A percentile compares a stretch with the other conserved stretches of the same genome.
Conservation (phyloP, 1,284 basidiomycete genomes). For the Leccinum subspadiceum region DNA sequence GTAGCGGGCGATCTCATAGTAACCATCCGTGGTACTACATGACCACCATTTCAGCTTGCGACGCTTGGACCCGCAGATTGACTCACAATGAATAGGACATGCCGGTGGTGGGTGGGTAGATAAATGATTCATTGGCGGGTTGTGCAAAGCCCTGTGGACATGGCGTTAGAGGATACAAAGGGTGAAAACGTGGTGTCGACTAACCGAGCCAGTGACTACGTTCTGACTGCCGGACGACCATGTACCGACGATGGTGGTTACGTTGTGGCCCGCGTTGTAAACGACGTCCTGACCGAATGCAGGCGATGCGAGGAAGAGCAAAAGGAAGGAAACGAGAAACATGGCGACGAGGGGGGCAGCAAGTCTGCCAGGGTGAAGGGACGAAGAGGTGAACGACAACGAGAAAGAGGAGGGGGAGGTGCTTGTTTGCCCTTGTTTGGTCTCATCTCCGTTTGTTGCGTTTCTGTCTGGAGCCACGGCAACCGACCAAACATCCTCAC, state of each 20-base stretch:
- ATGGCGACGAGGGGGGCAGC: slow-evolving; percentile 8
- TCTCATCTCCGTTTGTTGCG: not conserved
- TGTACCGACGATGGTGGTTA: slow-evolving; percentile 70
- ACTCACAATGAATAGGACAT: slow-evolving; percentile 87
- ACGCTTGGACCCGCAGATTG: not conserved
- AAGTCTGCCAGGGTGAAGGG: not conserved
- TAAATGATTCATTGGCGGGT: slow-evolving; percentile 78
- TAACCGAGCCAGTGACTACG: slow-evolving; percentile 76
- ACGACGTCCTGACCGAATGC: slow-evolving; percentile 38
- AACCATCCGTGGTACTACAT: slow-evolving; percentile 64
- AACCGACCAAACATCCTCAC: too few relatives aligned
- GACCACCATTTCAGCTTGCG: slow-evolving; percentile 7
- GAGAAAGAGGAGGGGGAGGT: slow-evolving; percentile 12
- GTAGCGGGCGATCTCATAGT: slow-evolving; percentile 86
- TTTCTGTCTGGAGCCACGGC: not conserved
- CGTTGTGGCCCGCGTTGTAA: slow-evolving; percentile 49
- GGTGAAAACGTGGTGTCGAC: not conserved
- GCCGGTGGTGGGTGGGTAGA: slow-evolving; percentile 79
- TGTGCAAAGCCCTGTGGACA: slow-evolving; percentile 71
- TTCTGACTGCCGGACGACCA: slow-evolving; percentile 80
- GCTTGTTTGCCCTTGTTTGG: slow-evolving; percentile 28
- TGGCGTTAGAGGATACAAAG: not conserved
- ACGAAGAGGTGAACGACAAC: slow-evolving; percentile 1
- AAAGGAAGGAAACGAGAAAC: slow-evolving; percentile 24
- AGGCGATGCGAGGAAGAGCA: slow-evolving; percentile 28